These are phyloP conservation scores for Macrocybe gigantea DNA, from an alignment of 768 basidiomycete species.

Conservation along the genomic window DNA sequence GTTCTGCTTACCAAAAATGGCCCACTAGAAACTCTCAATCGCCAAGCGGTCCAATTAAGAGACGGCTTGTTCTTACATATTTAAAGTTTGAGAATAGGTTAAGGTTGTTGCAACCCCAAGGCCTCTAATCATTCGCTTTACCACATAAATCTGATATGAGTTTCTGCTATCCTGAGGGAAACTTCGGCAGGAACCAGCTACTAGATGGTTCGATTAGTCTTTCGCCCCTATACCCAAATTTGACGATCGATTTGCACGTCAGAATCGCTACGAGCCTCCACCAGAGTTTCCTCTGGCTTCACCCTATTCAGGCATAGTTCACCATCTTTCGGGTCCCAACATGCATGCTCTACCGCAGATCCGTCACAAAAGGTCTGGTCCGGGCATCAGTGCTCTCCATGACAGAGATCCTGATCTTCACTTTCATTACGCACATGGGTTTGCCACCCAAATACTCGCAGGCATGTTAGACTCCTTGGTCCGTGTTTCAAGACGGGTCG, in stretches of 20 bases:
- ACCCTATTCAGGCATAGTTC: too few relatives aligned
- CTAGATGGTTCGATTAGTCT: conserved; percentile 94
- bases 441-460: too few relatives aligned
- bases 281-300: conserved; percentile 96
- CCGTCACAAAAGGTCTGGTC: too few relatives aligned
- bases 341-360: too few relatives aligned
- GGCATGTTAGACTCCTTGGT: too few relatives aligned
- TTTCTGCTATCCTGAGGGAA: conserved; percentile 64
- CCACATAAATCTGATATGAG: conserved; percentile 57
- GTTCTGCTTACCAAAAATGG: conserved; percentile 75
- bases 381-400: too few relatives aligned
- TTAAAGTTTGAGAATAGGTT: conserved; percentile 84
- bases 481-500: too few relatives aligned
- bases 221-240: conserved; percentile 96
- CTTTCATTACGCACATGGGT: too few relatives aligned
- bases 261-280: conserved; percentile 94
- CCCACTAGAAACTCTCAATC: conserved; percentile 79
- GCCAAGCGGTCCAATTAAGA: conserved; percentile 77
- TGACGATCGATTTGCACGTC: conserved; percentile 95
- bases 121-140: conserved; percentile 91
- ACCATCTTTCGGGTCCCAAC: too few relatives aligned
- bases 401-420: too few relatives aligned
- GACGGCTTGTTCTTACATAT: conserved; percentile 82
- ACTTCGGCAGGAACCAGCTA: conserved; percentile 91
- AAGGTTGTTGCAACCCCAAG: conserved; percentile 86